These are phyloP conservation scores for Fusarium tanahbumbuense DNA, from an alignment of 2,329 filamentous ascomycete genomes.

Conservation along the genomic window DNA sequence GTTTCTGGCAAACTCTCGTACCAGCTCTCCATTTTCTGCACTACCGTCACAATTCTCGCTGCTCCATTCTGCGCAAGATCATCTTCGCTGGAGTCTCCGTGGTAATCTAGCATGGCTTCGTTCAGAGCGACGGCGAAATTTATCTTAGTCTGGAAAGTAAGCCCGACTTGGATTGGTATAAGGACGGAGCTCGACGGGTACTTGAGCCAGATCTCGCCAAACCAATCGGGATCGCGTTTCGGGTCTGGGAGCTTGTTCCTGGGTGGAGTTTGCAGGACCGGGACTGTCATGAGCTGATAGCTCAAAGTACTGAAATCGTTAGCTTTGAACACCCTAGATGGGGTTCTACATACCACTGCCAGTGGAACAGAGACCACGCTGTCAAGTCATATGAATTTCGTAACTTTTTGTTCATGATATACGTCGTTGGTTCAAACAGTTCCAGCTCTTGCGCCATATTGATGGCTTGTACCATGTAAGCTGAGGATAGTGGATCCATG, in stretches of 20 bases:
- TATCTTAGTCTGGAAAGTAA: not conserved
- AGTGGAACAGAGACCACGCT: slow-evolving; percentile 22
- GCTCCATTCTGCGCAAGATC: not conserved
- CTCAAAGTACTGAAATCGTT: not conserved
- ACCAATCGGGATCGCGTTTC: not conserved
- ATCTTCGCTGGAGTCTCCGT: not conserved
- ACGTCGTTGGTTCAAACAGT: slow-evolving; percentile 7
- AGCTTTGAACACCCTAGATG: fast-evolving
- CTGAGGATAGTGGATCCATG: slow-evolving; percentile 7
- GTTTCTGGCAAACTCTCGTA: not conserved
- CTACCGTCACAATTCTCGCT: not conserved
- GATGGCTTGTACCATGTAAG: not conserved
- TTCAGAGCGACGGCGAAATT: not conserved
- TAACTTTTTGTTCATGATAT: slow-evolving; percentile 10
- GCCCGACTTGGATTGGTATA: not conserved
- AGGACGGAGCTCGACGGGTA: slow-evolving; percentile 2
- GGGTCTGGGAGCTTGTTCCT: not conserved
- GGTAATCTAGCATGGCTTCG: not conserved
- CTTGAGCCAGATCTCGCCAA: slow-evolving; percentile 21
- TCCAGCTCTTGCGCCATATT: slow-evolving; percentile 1
- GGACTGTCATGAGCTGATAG: not conserved
- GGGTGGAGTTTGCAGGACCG: not conserved
- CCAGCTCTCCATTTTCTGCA: not conserved
- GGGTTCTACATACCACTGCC: not conserved
- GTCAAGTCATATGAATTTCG: slow-evolving; percentile 10